These are phyloP conservation scores for Agaricales sp. DNA, from an alignment of 1,284 basidiomycete genomes.

Conservation along the genomic window DNA sequence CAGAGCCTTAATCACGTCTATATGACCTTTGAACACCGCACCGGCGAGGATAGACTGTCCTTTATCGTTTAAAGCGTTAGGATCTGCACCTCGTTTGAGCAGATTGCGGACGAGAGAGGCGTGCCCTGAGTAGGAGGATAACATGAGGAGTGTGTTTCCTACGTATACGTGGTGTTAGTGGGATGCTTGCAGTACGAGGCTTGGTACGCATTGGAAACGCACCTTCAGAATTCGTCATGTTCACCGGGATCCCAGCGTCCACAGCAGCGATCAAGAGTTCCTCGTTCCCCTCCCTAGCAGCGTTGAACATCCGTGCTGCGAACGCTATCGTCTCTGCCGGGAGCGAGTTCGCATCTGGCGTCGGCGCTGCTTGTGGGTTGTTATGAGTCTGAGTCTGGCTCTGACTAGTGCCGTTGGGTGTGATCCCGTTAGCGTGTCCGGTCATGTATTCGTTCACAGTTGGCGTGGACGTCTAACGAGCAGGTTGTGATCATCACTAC, in stretches of 20 bases:
- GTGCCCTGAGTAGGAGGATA: conserved; percentile 75
- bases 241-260: conserved; percentile 64
- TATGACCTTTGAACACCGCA: conserved; percentile 68
- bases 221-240: conserved; percentile 72
- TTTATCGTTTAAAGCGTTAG: conserved; percentile 64
- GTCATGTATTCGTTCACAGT: too few species aligned
- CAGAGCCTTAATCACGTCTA: too few species aligned
- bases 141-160: conserved; percentile 79
- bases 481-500: too few species aligned
- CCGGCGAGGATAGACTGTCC: conserved; percentile 78
- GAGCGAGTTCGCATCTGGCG: too few species aligned
- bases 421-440: too few species aligned
- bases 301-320: conserved; percentile 68
- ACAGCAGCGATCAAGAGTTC: conserved; percentile 47
- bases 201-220: conserved; percentile 5
- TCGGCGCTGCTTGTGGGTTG: too few species aligned
- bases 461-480: too few species aligned
- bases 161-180: conserved; percentile 1
- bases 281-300: conserved; percentile 54
- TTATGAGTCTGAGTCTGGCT: too few species aligned
- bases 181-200: not conserved
- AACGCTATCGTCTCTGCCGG: conserved; percentile 51
- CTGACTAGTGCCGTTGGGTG: too few species aligned
- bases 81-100: conserved; percentile 49
- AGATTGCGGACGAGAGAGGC: conserved; percentile 42